A percentile compares a stretch with the other conserved stretches of the same genome.
Conservation (phyloP, 1,284 basidiomycete species). For the Microstroma glucosiphilum region DNA sequence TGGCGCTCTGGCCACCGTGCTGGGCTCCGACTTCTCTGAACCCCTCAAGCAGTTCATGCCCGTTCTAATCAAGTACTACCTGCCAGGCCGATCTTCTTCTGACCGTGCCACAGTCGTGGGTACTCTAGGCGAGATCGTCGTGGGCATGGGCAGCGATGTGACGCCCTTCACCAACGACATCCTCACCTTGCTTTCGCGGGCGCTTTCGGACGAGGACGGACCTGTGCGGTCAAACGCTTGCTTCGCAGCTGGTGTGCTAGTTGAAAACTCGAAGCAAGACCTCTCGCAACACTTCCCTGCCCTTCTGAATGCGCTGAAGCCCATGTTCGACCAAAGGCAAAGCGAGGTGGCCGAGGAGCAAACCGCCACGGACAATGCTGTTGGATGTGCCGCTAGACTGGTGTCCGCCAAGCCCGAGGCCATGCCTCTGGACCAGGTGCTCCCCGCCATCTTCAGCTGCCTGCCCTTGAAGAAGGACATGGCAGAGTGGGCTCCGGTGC, state of each 20-base stretch:
- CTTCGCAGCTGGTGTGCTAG: slow-evolving; percentile 84
- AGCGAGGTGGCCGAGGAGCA: slow-evolving; percentile 62
- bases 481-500: slow-evolving; percentile 64
- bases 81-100: slow-evolving; percentile 71
- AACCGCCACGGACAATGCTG: slow-evolving; percentile 91
- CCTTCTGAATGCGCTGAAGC: slow-evolving; percentile 72
- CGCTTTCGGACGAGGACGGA: slow-evolving; percentile 74
- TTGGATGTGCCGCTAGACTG: slow-evolving; percentile 83
- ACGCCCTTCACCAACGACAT: slow-evolving; percentile 70
- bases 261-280: slow-evolving; percentile 80
- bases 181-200: slow-evolving; percentile 52
- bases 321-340: slow-evolving; percentile 65
- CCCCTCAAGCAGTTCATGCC: slow-evolving; percentile 82
- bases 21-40: slow-evolving; percentile 77
- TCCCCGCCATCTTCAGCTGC: slow-evolving; percentile 74
- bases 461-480: slow-evolving; percentile 83
- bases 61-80: slow-evolving; percentile 85
- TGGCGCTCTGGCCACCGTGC: slow-evolving; percentile 75
- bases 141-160: slow-evolving; percentile 79
- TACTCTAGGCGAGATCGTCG: slow-evolving; percentile 88
- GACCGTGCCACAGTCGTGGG: slow-evolving; percentile 92
- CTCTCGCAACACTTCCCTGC: slow-evolving; percentile 74
- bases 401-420: slow-evolving; percentile 74
- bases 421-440: slow-evolving; percentile 77
- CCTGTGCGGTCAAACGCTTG: slow-evolving; percentile 95